phyloP scores from a whole-genome alignment of 164 flowering plant genomes.

The Aristolochia fimbriata region DNA sequence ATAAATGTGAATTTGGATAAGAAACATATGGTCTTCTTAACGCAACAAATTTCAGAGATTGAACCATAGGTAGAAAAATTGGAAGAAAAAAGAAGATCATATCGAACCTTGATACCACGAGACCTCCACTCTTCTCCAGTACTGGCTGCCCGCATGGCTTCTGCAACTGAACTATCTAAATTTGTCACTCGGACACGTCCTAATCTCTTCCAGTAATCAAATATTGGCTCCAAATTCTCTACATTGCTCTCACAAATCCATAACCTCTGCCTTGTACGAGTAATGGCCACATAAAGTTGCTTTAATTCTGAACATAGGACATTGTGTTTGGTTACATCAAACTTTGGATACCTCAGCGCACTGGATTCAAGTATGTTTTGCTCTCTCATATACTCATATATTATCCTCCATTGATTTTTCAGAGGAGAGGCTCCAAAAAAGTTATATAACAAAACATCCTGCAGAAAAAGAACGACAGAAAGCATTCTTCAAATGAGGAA shows the following conservation, averaged over 20 bases:
- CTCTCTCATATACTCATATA: constrained; percentile 58
- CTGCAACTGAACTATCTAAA: constrained; percentile 52
- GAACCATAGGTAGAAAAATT: neutral
- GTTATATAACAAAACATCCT: constrained; percentile 77
- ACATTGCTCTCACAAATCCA: constrained; percentile 66
- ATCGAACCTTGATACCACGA: constrained; percentile 52
- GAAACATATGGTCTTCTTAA: no score
- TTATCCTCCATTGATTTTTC: constrained; percentile 61
- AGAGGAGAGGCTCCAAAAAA: constrained; percentile 68
- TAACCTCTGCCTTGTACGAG: constrained; percentile 74
- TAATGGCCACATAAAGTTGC: constrained; percentile 78
- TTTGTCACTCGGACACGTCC: constrained; percentile 39
- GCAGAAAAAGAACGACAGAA: constrained; percentile 5
- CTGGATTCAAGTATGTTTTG: constrained; percentile 27
- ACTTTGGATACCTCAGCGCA: constrained; percentile 28
- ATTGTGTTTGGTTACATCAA: constrained; percentile 39
- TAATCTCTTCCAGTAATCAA: constrained; percentile 65
- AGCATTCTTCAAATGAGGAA: neutral
- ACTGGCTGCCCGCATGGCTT: constrained; percentile 58
- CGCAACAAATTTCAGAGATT: neutral
- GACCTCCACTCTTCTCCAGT: constrained; percentile 59
- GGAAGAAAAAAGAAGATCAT: neutral
- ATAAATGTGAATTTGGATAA: no score
- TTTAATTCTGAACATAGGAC: constrained; percentile 71
- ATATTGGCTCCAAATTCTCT: constrained; percentile 48